Base-by-base conservation (phyloP, 2,329 filamentous ascomycete genomes). In the Zopfia rhizophila region DNA sequence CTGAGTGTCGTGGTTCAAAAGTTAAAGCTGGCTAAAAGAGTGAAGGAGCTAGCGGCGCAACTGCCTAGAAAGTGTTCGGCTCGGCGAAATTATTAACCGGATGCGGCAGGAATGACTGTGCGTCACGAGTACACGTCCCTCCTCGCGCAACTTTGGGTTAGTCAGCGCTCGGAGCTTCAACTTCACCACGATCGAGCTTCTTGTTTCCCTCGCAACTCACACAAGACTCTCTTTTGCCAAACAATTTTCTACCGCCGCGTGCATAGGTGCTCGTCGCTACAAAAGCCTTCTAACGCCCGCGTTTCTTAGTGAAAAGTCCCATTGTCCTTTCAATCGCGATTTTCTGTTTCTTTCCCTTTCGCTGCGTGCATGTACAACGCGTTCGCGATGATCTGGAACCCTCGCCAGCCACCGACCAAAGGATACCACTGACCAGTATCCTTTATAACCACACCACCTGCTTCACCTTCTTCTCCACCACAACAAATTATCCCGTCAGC, bases 391-490 rank as follows among this genome's bases (percentile, higher is more conserved):
- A 63, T 57, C 55, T 8, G 24, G 24, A 13, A 31, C 38, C 53
- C 53, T 59, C 55, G 61, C 66, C 68, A 70, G 59, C 67, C 66
- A 67, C 64, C 60, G 48, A 61, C 63, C 38, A 27, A 19, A 28
- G 24, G 8, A 36, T 35, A 53, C 47, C 57, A 60, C 56, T 61
- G 55, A 66, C 56, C 55, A 59, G 55, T 13, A 35, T 48, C 52
- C 55, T 41, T 58, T 60, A 49, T 52, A 49, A 52, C 47, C 44
- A 38, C 56, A 48, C 49, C 57, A 23, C 47, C 47, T 33, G 29
- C 38, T 28, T 38, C 14, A 35, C 18, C 35, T 21, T 37, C 41
- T 37, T 38, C 53, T 55, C 40, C 51, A 51, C 59, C 28, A 30
- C 36, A 35, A 46, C 56, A 47, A 52, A 54, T 46, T 51, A 38